phyloP scores from a whole-genome alignment of 257 asterid genomes.

The Solanum ossicruentum region DNA sequence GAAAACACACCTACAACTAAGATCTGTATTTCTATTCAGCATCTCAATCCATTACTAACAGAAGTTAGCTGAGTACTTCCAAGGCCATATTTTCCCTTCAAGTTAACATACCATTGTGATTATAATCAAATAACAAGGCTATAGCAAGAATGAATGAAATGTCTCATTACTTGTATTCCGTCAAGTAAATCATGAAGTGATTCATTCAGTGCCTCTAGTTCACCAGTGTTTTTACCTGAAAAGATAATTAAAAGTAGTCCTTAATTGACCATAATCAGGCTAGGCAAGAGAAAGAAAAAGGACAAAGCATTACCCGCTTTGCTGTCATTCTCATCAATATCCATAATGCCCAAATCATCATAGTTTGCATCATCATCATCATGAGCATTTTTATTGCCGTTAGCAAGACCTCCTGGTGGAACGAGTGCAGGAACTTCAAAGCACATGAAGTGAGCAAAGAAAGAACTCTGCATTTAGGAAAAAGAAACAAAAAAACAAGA shows the following conservation, averaged over 20 bases:
- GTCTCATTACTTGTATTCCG: conserved; percentile 67
- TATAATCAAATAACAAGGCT: neutral
- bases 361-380: conserved; percentile 27
- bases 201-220: conserved; percentile 70
- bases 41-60: neutral
- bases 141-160: neutral
- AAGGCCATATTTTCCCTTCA: neutral
- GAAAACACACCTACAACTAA: neutral
- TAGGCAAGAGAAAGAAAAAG: neutral
- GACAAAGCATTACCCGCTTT: conserved; percentile 30
- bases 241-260: conserved; percentile 2
- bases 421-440: conserved; percentile 80
- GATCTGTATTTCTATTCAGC: neutral
- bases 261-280: neutral
- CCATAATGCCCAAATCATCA: conserved; percentile 71
- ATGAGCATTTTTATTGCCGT: conserved; percentile 37
- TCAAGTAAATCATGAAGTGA: conserved; percentile 91
- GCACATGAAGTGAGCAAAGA: conserved; percentile 96
- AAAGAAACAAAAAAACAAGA: neutral
- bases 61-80: neutral
- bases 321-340: conserved; percentile 34
- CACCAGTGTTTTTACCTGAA: conserved; percentile 44
- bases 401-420: conserved; percentile 48
- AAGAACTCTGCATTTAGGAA: conserved; percentile 63
- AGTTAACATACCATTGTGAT: neutral